Percentiles rank a stretch among this genome's conserved stretches.
Evolutionary conservation across 352 stramenopile species (phyloP).

Genomic region (Pythium rishiriense): DNA sequence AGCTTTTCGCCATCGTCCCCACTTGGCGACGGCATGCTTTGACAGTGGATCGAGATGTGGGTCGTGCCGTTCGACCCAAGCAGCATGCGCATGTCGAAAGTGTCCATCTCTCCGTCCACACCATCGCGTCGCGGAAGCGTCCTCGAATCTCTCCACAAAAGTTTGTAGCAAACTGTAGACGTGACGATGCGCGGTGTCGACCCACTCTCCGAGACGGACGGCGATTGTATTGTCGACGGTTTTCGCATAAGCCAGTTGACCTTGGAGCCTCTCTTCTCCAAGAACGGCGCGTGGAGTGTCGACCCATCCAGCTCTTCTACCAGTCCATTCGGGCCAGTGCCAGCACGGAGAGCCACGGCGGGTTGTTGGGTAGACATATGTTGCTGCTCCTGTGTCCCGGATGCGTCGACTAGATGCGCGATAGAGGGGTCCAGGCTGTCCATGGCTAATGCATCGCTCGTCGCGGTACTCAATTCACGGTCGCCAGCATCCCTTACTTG

Average conservation of each 20-base stretch:
- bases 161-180: slow-evolving; percentile 39
- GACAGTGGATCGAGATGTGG: slow-evolving; percentile 22
- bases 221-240: not conserved
- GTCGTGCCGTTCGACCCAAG: slow-evolving; percentile 38
- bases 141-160: slow-evolving; percentile 43
- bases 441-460: not conserved
- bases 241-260: slow-evolving; percentile 19
- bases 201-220: not conserved
- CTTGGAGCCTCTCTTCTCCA: slow-evolving; percentile 18
- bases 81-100: slow-evolving; percentile 33
- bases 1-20: slow-evolving; percentile 1
- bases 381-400: not conserved
- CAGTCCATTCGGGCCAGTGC: not conserved
- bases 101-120: not conserved
- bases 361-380: not conserved
- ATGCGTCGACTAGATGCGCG: no score
- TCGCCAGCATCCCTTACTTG: slow-evolving; percentile 1
- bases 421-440: no score
- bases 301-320: not conserved
- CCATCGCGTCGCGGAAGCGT: slow-evolving; percentile 7
- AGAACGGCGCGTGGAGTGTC: slow-evolving; percentile 19
- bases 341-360: no score
- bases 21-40: not conserved
- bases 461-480: not conserved
- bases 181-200: not conserved